These are phyloP conservation scores for Rhytidhysteron rufulum DNA, from an alignment of 2,329 filamentous ascomycete genomes.

Conservation along the genomic window DNA sequence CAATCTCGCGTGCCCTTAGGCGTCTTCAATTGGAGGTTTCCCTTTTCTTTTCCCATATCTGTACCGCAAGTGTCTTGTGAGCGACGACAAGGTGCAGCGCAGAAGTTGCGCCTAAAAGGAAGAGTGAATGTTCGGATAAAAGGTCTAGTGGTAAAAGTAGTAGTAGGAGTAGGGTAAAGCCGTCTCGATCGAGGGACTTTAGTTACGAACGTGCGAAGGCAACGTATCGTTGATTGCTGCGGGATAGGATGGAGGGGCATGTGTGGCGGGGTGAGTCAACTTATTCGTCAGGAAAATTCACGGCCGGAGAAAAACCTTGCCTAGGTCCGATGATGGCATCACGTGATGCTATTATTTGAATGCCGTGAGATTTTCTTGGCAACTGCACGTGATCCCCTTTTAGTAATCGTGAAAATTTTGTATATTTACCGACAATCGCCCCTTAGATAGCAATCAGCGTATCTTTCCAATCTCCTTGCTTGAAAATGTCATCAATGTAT, in stretches of 20 bases:
- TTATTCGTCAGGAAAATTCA: background rate
- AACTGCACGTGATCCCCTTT: too few relatives aligned
- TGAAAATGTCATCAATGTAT: too few relatives aligned
- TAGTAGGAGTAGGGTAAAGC: too few relatives aligned
- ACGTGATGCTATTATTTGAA: too few relatives aligned
- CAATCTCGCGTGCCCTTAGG: slow-evolving; percentile 90
- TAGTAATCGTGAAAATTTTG: too few relatives aligned
- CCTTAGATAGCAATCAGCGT: too few relatives aligned
- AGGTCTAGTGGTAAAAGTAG: too few relatives aligned
- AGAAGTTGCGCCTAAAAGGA: background rate
- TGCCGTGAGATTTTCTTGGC: too few relatives aligned
- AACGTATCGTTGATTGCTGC: background rate
- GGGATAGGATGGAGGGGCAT: background rate
- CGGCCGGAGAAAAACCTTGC: background rate
- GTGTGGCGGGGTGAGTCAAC: background rate
- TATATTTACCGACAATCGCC: too few relatives aligned
- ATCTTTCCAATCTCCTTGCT: too few relatives aligned
- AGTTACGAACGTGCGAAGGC: background rate
- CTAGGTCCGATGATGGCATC: background rate
- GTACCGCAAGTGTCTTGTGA: background rate
- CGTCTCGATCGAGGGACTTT: background rate
- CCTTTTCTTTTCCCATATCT: slow-evolving; percentile 45
- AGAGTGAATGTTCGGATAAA: background rate
- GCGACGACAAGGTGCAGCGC: background rate
- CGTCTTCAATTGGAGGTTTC: slow-evolving; percentile 69